Evolutionary conservation across 73 alveolate genomes (phyloP), one percentile per base, ranked within the genome.

Genomic region (Symbiodinium natans): DNA sequence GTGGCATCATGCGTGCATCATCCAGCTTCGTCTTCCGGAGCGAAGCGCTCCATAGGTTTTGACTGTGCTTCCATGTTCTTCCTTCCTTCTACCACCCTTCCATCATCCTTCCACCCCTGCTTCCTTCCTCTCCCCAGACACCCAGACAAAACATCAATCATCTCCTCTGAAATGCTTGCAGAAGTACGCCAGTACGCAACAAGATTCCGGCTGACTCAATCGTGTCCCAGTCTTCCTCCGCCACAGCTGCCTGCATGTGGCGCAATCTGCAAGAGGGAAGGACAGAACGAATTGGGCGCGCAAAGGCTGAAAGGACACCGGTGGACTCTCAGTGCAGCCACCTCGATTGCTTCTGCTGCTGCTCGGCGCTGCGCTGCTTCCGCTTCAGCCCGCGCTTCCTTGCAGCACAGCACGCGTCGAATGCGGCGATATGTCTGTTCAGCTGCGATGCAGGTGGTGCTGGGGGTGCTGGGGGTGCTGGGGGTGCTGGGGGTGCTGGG

Each of bases 191-290:
- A n/a, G n/a, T n/a, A n/a, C n/a, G n/a, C n/a, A n/a, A 29, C 23
- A 17, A 63, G 80, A 13, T 63, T 23, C 80, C 6, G 84, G 42
- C 84, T 8, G 84, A n/a, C 31, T 68, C 74, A 34, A 90, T 90
- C 40, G 27, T 68, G 77, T 73, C 97, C 97, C 97, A 90, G 88
- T 90, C 88, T 23, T 89, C 97, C n/a, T 68, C 97, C 10, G 77
- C 97, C 75, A 90, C 88, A 2, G 97, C 97, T 2, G 87, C 97
- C 87, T 38, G 31, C 87, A 13, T n/a, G n/a, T n/a, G n/a, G n/a
- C n/a, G n/a, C n/a, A n/a, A n/a, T n/a, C n/a, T n/a, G n/a, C n/a
- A n/a, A n/a, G n/a, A n/a, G n/a, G n/a, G n/a, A n/a, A n/a, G 83
- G 21, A 17, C 10, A 71, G 0, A 33, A 8, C 36, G 39, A 11